phyloP scores from a whole-genome alignment of 2,329 filamentous ascomycete genomes.

The Alternaria brassicicola region DNA sequence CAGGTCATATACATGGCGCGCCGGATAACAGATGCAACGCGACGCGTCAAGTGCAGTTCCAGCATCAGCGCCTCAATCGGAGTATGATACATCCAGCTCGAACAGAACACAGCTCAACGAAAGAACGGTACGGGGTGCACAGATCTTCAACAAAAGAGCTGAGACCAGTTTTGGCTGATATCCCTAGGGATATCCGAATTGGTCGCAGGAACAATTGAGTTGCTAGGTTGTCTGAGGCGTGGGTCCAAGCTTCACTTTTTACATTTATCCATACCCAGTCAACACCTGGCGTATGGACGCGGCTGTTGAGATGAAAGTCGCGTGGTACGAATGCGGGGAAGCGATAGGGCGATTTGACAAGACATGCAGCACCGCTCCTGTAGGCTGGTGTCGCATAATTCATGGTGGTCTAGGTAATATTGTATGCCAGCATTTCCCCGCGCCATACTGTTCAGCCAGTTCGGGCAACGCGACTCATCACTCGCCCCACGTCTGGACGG shows the following conservation, averaged over 20 bases:
- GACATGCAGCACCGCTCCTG: not conserved
- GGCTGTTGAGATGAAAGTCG: not conserved
- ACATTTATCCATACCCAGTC: conserved; percentile 16
- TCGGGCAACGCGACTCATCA: conserved; percentile 7
- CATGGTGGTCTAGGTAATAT: not conserved
- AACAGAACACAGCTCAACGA: not conserved
- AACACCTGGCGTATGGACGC: not conserved
- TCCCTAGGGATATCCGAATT: not conserved
- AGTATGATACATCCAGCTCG: not conserved
- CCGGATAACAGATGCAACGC: not conserved
- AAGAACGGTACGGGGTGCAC: not conserved
- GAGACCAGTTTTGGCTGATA: not conserved
- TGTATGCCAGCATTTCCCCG: not conserved
- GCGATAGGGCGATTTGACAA: not conserved
- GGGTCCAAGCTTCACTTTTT: conserved; percentile 4
- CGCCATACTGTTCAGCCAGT: not conserved
- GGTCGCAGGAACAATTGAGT: not conserved
- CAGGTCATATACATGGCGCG: not conserved
- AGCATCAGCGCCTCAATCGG: not conserved
- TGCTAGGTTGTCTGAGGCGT: conserved; percentile 2
- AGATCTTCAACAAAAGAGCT: conserved; percentile 3
- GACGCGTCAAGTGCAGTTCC: not conserved
- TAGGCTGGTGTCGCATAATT: conserved; percentile 3
- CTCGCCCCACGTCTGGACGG: conserved; percentile 3
- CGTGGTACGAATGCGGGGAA: conserved; percentile 17